A percentile compares a stretch with the other conserved stretches of the same genome.
Evolutionary conservation across 2,329 filamentous ascomycete species (phyloP).

Genomic region (Sordariomycetes sp.): DNA sequence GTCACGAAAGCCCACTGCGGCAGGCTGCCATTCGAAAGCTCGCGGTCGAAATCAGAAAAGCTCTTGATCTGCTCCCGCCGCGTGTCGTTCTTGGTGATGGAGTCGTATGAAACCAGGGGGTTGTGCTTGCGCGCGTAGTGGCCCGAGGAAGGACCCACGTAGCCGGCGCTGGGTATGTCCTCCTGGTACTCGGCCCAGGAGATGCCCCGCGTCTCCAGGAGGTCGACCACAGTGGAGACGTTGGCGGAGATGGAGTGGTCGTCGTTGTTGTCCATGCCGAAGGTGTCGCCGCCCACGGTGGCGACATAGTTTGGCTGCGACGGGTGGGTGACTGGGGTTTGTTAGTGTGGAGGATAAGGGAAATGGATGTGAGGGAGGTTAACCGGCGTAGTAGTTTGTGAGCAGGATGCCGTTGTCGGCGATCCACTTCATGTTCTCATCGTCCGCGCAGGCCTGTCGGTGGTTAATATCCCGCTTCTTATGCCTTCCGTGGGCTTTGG

Average conservation of each 20-base stretch:
- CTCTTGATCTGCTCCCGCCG: constrained; percentile 66
- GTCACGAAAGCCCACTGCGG: constrained; percentile 67
- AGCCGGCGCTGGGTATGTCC: constrained; percentile 66
- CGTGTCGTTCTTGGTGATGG: constrained; percentile 44
- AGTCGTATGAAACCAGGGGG: constrained; percentile 53
- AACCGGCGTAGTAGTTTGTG: constrained; percentile 31
- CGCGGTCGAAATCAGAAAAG: constrained; percentile 52
- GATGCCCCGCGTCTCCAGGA: constrained; percentile 54
- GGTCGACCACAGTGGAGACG: constrained; percentile 56
- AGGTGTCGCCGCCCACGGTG: constrained; percentile 58
- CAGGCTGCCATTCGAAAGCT: constrained; percentile 50
- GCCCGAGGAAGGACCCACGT: constrained; percentile 55
- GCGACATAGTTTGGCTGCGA: constrained; percentile 70
- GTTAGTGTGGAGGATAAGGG: background rate
- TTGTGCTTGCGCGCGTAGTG: constrained; percentile 83
- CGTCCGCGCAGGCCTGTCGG: background rate
- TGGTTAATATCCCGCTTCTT: background rate
- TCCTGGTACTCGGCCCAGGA: constrained; percentile 68
- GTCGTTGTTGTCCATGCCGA: constrained; percentile 60
- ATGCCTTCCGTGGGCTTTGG: background rate
- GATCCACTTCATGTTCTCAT: constrained; percentile 15
- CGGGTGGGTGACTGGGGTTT: constrained; percentile 48
- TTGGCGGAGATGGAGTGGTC: constrained; percentile 49
- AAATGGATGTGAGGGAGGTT: background rate
- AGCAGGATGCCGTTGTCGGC: constrained; percentile 19